Evolutionary conservation across 2,329 filamentous ascomycete genomes (phyloP), one percentile per base, ranked within the genome.

Genomic region (Phialophora chinensis): DNA sequence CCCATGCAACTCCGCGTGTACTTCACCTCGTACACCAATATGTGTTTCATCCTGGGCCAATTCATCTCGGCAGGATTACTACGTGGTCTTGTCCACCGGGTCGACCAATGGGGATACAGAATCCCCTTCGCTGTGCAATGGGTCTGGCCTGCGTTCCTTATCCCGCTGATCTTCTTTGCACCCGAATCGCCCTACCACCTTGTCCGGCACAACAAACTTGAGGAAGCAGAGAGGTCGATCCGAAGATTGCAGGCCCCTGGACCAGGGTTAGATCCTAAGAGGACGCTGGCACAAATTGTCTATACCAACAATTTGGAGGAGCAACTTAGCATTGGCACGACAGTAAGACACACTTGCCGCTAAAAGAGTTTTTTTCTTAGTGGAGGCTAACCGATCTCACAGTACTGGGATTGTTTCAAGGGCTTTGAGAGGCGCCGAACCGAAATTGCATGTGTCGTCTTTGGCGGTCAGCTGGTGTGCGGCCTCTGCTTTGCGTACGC

Each of bases 401-500:
- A 52, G 74, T 69, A 64, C 14, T 77, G 76, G 52, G 52, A 72
- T n/a, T 74, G 77, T 65, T 76, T 77, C 66, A 69, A 70, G 23
- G 74, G 75, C 1, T 71, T 63, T 42, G 71, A 78, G 27, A 68
- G 73, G 5, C 78, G 80, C 0, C 77, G 80, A 1, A 82, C 79
- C 2, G 80, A 81, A 65, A 79, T 82, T n/a, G 81, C 77, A 75
- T 68, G 75, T 3, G 73, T 74, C 3, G 86, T 87, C 6, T 90
- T 88, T 79, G 83, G 85, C 4, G 87, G 87, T 2, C 88, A 90
- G 72, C 87, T 88, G 14, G 78, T 89, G 1, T 86, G 84, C 62
- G 87, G 88, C 25, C 86, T 87, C 68, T 86, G 87, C 14, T 84
- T 90, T 69, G 86, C 87, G 57, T 86, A 86, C 65, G 90, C 88